phyloP scores from a whole-genome alignment of 2,329 filamentous ascomycete species.

The Fusarium torreyae region DNA sequence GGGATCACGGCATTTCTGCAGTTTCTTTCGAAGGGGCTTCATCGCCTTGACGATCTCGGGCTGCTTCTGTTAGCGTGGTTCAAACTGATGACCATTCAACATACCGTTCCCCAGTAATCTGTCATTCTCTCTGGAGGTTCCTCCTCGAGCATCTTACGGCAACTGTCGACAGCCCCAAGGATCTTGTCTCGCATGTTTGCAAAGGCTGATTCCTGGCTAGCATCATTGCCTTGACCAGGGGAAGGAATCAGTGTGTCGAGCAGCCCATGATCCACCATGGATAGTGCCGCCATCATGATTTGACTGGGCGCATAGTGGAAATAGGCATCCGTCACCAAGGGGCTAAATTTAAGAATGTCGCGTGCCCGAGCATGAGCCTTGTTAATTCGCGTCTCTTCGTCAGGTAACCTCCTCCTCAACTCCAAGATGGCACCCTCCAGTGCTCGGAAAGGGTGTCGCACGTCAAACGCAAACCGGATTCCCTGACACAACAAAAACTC shows the following conservation, averaged over 20 bases:
- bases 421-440: slow-evolving; percentile 91
- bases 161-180: slow-evolving; percentile 64
- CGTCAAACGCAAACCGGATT: slow-evolving; percentile 92
- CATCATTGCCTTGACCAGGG: slow-evolving; percentile 53
- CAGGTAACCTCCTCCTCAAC: slow-evolving; percentile 76
- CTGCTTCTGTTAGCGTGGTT: slow-evolving; percentile 50
- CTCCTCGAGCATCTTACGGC: slow-evolving; percentile 68
- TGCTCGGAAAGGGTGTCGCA: slow-evolving; percentile 90
- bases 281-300: slow-evolving; percentile 88
- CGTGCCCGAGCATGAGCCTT: slow-evolving; percentile 81
- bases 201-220: slow-evolving; percentile 41
- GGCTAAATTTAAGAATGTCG: slow-evolving; percentile 82
- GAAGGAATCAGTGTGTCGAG: slow-evolving; percentile 64
- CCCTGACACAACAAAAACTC: slow-evolving; percentile 95
- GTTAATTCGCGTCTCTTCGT: slow-evolving; percentile 67
- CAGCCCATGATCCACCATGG: slow-evolving; percentile 80
- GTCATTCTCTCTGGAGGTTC: slow-evolving; percentile 71
- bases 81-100: slow-evolving; percentile 31
- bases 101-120: slow-evolving; percentile 68
- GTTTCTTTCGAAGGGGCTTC: slow-evolving; percentile 75
- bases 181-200: slow-evolving; percentile 63
- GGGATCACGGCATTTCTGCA: slow-evolving; percentile 81
- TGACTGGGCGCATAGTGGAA: slow-evolving; percentile 96
- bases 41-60: slow-evolving; percentile 62
- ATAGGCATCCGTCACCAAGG: slow-evolving; percentile 93